These are phyloP conservation scores for Schizothecium vesticola DNA, from an alignment of 495 filamentous ascomycete genomes.

Conservation along the genomic window DNA sequence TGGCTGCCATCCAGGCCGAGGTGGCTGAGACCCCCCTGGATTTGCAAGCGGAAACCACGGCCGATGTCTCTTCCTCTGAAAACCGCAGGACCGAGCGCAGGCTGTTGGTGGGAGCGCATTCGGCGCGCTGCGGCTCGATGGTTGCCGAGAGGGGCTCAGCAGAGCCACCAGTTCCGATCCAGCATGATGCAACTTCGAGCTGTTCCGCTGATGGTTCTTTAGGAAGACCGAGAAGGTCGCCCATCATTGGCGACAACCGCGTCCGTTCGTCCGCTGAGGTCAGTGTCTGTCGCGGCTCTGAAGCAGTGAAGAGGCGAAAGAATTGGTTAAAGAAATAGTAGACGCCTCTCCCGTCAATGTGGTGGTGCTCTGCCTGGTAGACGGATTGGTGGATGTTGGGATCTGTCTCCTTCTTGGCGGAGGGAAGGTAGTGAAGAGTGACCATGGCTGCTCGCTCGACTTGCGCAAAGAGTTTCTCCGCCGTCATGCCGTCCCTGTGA, in stretches of 20 bases:
- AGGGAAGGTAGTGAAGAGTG: not conserved
- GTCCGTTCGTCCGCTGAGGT: not conserved
- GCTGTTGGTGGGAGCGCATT: not conserved
- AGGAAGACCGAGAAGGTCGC: not conserved
- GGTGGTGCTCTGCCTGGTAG: not conserved
- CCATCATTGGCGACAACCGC: not conserved
- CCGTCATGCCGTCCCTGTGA: not conserved
- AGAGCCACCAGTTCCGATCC: not conserved
- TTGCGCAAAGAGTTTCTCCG: not conserved
- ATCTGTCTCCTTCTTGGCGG: not conserved
- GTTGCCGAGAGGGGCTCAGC: not conserved
- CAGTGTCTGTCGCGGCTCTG: not conserved
- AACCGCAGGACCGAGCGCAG: not conserved
- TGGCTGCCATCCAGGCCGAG: not conserved
- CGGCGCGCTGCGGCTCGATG: not conserved
- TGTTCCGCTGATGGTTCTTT: not conserved
- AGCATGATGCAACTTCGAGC: not conserved
- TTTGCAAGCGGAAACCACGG: not conserved
- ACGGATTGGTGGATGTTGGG: not conserved
- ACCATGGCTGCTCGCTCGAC: not conserved
- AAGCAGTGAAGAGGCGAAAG: not conserved
- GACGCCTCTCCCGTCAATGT: not conserved
- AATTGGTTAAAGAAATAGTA: not conserved
- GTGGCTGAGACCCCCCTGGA: not conserved
- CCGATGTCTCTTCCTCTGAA: not conserved